Percentiles rank a stretch among this genome's conserved stretches.
These are phyloP conservation scores for Microsporum audouinii DNA, from an alignment of 2,329 filamentous ascomycete species.

Conservation along the genomic window DNA sequence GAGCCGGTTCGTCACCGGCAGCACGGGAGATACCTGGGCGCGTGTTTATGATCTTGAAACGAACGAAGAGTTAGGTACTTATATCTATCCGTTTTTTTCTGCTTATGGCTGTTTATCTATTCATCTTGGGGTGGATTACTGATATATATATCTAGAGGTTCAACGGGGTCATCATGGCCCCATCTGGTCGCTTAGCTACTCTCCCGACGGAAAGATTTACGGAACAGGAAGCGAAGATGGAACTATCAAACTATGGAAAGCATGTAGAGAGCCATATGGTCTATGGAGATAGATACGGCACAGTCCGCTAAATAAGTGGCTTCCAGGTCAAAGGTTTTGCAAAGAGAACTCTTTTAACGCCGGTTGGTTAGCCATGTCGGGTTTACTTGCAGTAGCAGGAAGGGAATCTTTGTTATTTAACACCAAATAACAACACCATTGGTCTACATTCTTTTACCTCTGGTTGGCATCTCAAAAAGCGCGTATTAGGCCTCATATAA, in stretches of 20 bases:
- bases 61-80: constrained; percentile 60
- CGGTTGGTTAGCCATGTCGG: constrained; percentile 2
- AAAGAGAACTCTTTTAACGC: not conserved
- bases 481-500: too few species aligned
- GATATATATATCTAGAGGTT: constrained; percentile 48
- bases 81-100: not conserved
- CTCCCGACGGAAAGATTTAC: constrained; percentile 89
- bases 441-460: not conserved
- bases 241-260: constrained; percentile 85
- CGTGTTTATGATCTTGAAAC: constrained; percentile 82
- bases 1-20: constrained; percentile 77
- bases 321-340: not conserved
- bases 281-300: constrained; percentile 44
- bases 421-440: not conserved
- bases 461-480: not conserved
- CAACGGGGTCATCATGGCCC: constrained; percentile 96
- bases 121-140: constrained; percentile 12
- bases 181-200: constrained; percentile 92
- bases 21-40: constrained; percentile 92
- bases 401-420: not conserved
- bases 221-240: constrained; percentile 95
- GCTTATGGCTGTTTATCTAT: not conserved
- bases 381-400: not conserved
- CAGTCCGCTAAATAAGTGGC: not conserved
- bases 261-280: constrained; percentile 52